Evolutionary conservation across 1,284 basidiomycete species (phyloP), one percentile per base, ranked within the genome.

Genomic region (Mycena sp.): DNA sequence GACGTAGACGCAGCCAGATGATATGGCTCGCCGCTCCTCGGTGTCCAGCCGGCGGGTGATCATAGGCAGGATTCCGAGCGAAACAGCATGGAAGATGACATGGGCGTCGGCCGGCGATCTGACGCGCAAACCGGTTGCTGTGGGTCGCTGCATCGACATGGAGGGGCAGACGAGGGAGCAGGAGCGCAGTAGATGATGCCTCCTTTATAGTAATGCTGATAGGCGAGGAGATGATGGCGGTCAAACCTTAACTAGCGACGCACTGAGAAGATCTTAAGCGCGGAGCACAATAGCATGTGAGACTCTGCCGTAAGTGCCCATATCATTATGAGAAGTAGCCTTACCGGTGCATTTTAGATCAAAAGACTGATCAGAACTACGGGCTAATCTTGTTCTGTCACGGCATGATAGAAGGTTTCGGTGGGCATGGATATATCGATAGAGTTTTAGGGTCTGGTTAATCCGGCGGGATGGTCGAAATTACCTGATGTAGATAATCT

Each of bases 1-100:
- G 58, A 93, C 89, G 69, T 88, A 93, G 52, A 92, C 87, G 65
- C 63, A 87, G n/a, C 91, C 91, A 2, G 90, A 82, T 23, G 78
- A 67, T 55, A 90, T 88, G 40, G 80, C 75, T n/a, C 86, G 80
- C 45, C 87, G 80, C 72, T 88, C 86, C 59, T 92, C 91, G 26
- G 88, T 87, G 76, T 93, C 91, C 65, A 93, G 83, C 21, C 91
- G 85, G 63, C 91, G 84, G 38, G 85, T 82, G 65, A 92, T 87
- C 79, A 92, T 90, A 55, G 87, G 88, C 46, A 92, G 81, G 29
- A 85, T 75, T 37, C 83, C 76, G 35, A 84, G 79, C 2, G 82
- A 80, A 50, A 92, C 91, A 50, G 86, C 91, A 70, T 91, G 89
- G 78, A 93, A 93, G 70, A 93, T 87, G 64, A 87, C 82, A 64